Percentiles rank a stretch among this genome's conserved stretches.
phyloP scores from a whole-genome alignment of 1,284 basidiomycete genomes.

The Cutaneotrichosporon dermatis region DNA sequence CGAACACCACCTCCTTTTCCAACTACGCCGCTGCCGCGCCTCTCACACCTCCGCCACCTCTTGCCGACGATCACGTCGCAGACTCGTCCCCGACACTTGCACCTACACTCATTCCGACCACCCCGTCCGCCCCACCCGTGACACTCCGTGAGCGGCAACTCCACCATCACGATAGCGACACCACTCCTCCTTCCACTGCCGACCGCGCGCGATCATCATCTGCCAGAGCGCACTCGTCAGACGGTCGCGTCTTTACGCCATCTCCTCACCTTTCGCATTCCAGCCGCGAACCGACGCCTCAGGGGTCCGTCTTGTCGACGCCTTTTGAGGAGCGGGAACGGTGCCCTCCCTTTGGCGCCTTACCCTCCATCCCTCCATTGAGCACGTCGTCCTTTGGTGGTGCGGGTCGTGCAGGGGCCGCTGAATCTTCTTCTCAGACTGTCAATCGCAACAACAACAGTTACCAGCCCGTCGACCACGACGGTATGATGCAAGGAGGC shows the following conservation, averaged over 20 bases:
- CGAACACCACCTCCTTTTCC: not conserved
- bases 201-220: not conserved
- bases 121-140: too few species aligned
- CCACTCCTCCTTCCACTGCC: not conserved
- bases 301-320: not conserved
- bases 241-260: conserved; percentile 1
- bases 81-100: conserved; percentile 1
- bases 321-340: not conserved
- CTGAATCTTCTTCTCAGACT: not conserved
- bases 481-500: not conserved
- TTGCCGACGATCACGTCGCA: not conserved
- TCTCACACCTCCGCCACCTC: not conserved
- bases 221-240: not conserved
- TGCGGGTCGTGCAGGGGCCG: not conserved
- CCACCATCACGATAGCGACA: not conserved
- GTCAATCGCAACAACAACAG: not conserved
- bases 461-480: not conserved
- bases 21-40: not conserved
- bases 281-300: not conserved
- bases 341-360: not conserved
- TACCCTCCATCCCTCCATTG: not conserved
- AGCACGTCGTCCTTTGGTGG: not conserved
- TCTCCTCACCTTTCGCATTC: not conserved
- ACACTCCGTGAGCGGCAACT: not conserved
- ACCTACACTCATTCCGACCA: too few species aligned